phyloP scores from a whole-genome alignment of 2,329 filamentous ascomycete species.

The Colletotrichum sp. region DNA sequence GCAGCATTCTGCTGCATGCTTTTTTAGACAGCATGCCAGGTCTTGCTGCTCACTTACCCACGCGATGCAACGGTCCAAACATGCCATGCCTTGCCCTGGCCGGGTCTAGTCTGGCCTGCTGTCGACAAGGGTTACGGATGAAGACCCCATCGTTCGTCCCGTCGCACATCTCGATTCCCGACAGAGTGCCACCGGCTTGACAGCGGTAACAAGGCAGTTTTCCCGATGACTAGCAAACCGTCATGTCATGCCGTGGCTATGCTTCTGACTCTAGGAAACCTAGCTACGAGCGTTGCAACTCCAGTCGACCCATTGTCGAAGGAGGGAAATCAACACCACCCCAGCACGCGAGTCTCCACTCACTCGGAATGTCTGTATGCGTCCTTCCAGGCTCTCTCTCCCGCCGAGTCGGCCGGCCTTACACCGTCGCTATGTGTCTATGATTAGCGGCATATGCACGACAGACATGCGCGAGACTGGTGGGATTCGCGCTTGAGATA shows the following conservation, averaged over 20 bases:
- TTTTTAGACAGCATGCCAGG: background rate
- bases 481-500: conserved; percentile 19
- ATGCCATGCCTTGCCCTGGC: background rate
- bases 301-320: background rate
- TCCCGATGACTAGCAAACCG: background rate
- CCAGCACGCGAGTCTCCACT: conserved; percentile 1
- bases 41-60: background rate
- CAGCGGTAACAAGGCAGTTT: background rate
- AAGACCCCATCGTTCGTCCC: background rate
- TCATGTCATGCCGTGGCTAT: background rate
- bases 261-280: background rate
- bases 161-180: background rate
- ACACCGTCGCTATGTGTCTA: conserved; percentile 13
- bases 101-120: background rate
- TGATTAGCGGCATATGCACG: conserved; percentile 24
- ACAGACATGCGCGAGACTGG: conserved; percentile 21
- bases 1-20: background rate
- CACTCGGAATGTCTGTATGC: conserved; percentile 1
- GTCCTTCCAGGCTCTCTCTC: conserved; percentile 10
- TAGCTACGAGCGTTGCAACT: background rate
- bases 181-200: background rate
- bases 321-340: background rate
- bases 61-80: conserved; percentile 3
- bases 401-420: conserved; percentile 3
- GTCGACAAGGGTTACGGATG: background rate